Evolutionary conservation across 1,284 basidiomycete species (phyloP).

Genomic region (Fomitopsis betulina): DNA sequence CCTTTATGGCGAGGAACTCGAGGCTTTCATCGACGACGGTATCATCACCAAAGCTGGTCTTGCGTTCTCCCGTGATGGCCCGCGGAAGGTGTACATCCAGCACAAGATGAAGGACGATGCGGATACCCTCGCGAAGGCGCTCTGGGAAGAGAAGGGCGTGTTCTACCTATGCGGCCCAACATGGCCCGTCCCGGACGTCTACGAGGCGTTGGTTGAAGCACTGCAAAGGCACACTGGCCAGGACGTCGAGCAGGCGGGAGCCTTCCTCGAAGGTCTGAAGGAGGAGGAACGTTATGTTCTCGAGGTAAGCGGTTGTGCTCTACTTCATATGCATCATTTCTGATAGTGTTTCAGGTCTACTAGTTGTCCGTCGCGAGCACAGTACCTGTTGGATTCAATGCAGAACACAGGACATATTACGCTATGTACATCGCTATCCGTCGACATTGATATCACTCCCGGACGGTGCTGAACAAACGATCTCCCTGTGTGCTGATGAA

Average conservation of each 20-base stretch:
- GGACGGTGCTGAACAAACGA: conserved; percentile 31
- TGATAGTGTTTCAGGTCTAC: background rate
- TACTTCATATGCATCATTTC: background rate
- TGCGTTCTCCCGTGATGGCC: conserved; percentile 94
- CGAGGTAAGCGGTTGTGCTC: conserved; percentile 60
- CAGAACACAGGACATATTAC: background rate
- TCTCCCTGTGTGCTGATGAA: conserved; percentile 24
- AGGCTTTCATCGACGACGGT: conserved; percentile 78
- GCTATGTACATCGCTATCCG: background rate
- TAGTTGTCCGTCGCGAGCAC: background rate
- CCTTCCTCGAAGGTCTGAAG: conserved; percentile 88
- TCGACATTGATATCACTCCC: conserved; percentile 13
- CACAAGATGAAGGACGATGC: conserved; percentile 96
- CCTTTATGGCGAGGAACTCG: conserved; percentile 92
- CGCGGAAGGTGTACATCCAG: conserved; percentile 96
- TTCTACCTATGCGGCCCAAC: conserved; percentile 99
- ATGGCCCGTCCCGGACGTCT: conserved; percentile 98
- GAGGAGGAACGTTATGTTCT: conserved; percentile 97
- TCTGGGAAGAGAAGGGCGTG: conserved; percentile 70
- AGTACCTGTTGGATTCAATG: background rate
- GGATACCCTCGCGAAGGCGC: conserved; percentile 67
- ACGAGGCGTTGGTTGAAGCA: conserved; percentile 84
- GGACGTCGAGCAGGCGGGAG: conserved; percentile 67
- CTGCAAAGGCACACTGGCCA: conserved; percentile 71
- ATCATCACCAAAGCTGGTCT: conserved; percentile 88